Evolutionary conservation across 2,329 filamentous ascomycete species (phyloP).

Genomic region (Arachnopeziza araneosa): DNA sequence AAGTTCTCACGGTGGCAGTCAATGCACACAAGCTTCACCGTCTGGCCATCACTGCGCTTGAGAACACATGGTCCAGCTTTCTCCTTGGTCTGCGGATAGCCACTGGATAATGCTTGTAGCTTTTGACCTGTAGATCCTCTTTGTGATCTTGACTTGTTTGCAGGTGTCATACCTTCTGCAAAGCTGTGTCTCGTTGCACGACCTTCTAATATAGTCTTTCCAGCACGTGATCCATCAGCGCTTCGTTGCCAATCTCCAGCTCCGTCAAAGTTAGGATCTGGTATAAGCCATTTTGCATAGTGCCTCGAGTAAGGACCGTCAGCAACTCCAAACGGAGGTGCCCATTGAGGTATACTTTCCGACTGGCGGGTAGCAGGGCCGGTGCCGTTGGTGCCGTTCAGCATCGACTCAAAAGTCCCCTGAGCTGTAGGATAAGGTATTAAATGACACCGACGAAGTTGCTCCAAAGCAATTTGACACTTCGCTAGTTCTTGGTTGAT

Average conservation of each 20-base stretch:
- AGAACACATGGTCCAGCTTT: slow-evolving; percentile 79
- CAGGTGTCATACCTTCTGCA: slow-evolving; percentile 42
- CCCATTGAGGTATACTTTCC: slow-evolving; percentile 66
- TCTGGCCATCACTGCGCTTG: slow-evolving; percentile 77
- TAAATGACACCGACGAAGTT: slow-evolving; percentile 84
- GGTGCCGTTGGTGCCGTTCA: slow-evolving; percentile 67
- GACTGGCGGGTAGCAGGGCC: slow-evolving; percentile 64
- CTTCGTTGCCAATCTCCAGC: slow-evolving; percentile 36
- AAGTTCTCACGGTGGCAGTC: slow-evolving; percentile 89
- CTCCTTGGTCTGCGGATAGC: slow-evolving; percentile 69
- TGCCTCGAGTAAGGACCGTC: slow-evolving; percentile 92
- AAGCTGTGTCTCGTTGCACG: slow-evolving; percentile 75
- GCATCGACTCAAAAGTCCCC: slow-evolving; percentile 60
- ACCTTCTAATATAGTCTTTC: slow-evolving; percentile 54
- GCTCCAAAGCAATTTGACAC: slow-evolving; percentile 88
- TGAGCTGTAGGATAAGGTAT: slow-evolving; percentile 79
- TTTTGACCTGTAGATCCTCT: slow-evolving; percentile 55
- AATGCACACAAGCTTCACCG: slow-evolving; percentile 84
- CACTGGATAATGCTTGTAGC: slow-evolving; percentile 63
- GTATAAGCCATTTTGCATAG: slow-evolving; percentile 92
- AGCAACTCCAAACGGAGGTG: slow-evolving; percentile 82
- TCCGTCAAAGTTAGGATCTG: slow-evolving; percentile 81
- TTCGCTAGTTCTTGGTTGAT: slow-evolving; percentile 97
- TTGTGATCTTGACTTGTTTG: slow-evolving; percentile 49
- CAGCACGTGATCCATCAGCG: slow-evolving; percentile 23